Evolutionary conservation across 139 green algal genomes (phyloP).

Genomic region (Gonium pectorale): DNA sequence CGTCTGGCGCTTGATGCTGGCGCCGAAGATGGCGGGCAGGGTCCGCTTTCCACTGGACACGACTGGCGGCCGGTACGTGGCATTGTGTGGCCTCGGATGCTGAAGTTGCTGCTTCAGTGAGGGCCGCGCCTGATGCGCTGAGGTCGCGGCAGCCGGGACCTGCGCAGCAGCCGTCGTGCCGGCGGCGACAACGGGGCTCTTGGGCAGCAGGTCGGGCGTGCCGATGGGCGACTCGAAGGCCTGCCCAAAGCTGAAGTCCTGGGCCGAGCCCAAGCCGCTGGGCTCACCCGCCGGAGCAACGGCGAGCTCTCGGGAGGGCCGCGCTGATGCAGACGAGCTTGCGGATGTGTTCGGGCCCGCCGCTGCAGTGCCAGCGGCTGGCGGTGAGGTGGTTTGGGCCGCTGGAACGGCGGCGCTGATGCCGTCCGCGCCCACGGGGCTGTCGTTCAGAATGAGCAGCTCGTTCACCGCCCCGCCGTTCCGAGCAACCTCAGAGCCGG

Average conservation of each 20-base stretch:
- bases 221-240: background rate
- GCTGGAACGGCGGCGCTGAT: slow-evolving; percentile 20
- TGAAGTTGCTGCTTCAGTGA: background rate
- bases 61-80: background rate
- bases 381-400: background rate
- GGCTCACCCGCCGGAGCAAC: too few relatives aligned
- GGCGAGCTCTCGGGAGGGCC: too few relatives aligned
- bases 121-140: background rate
- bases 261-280: background rate
- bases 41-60: slow-evolving; percentile 7
- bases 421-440: background rate
- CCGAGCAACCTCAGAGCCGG: too few relatives aligned
- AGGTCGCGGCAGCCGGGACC: too few relatives aligned
- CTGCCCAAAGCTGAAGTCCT: slow-evolving; percentile 21
- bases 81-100: background rate
- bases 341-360: background rate
- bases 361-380: background rate
- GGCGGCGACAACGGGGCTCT: background rate
- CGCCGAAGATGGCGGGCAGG: background rate
- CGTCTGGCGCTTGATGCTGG: background rate
- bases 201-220: background rate
- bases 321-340: too few relatives aligned
- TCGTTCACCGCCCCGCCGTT: too few relatives aligned
- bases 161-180: background rate
- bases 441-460: background rate